Evolutionary conservation across 306 rosid species (phyloP).

Genomic region (Ochetophila trinervis): DNA sequence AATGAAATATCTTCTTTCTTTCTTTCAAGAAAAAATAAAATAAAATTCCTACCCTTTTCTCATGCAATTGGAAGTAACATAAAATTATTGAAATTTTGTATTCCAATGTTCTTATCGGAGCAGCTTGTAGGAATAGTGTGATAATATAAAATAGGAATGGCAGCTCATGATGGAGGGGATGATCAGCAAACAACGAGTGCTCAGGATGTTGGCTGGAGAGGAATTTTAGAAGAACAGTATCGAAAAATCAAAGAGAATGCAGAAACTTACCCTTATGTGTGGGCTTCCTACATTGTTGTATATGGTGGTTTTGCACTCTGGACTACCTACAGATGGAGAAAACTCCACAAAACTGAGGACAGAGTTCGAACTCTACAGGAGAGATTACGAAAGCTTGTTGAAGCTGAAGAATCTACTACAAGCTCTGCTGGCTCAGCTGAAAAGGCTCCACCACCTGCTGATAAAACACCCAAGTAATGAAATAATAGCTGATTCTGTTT

Average conservation of each 20-base stretch:
- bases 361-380: conserved; percentile 59
- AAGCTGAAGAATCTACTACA: conserved; percentile 47
- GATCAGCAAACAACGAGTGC: conserved; percentile 29
- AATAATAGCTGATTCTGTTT: too few species aligned
- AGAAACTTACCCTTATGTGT: conserved; percentile 79
- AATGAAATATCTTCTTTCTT: too few species aligned
- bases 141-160: conserved; percentile 20
- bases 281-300: conserved; percentile 77
- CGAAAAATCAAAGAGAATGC: conserved; percentile 59
- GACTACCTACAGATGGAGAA: conserved; percentile 72
- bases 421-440: conserved; percentile 37
- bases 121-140: too few species aligned
- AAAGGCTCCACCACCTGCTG: conserved; percentile 47
- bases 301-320: conserved; percentile 74
- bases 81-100: too few species aligned
- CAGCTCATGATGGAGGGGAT: conserved; percentile 32
- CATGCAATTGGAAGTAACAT: too few species aligned
- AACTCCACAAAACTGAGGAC: conserved; percentile 72
- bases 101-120: too few species aligned
- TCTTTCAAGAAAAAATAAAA: too few species aligned
- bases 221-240: conserved; percentile 47
- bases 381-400: conserved; percentile 52
- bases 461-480: conserved; percentile 23
- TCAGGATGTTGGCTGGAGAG: conserved; percentile 33
- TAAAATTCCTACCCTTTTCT: too few species aligned